Percentiles rank a stretch among this genome's conserved stretches.
Conservation (phyloP, 73 alveolate species). For the Blepharisma japonicum region DNA sequence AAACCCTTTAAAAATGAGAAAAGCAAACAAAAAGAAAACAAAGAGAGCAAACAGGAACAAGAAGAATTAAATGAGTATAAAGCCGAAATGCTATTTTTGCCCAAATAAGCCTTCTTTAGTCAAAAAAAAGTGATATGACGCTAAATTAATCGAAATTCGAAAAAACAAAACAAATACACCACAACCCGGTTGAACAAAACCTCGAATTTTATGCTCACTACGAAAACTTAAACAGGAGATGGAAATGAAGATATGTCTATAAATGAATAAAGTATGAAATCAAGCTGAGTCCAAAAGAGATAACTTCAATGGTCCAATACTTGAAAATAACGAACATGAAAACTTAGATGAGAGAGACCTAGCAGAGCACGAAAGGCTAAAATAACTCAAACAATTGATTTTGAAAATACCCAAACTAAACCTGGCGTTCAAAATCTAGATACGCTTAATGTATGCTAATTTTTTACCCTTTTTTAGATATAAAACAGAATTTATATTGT, state of each 20-base stretch:
- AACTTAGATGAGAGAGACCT: constrained; percentile 73
- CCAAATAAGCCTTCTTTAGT: neutral
- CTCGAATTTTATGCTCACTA: constrained; percentile 72
- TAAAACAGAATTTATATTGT: constrained; percentile 62
- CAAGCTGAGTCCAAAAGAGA: constrained; percentile 41
- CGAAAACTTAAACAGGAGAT: constrained; percentile 77
- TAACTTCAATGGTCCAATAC: constrained; percentile 47
- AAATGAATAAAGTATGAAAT: constrained; percentile 44
- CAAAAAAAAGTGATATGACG: neutral
- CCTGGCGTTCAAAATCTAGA: constrained; percentile 92
- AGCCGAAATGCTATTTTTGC: neutral
- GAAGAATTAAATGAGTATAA: neutral
- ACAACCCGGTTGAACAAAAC: neutral
- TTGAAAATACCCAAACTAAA: constrained; percentile 67
- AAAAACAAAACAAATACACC: neutral
- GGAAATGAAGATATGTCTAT: constrained; percentile 80
- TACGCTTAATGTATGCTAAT: constrained; percentile 84
- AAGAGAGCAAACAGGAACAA: neutral
- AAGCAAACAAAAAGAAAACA: constrained; percentile 9
- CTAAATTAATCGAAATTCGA: neutral
- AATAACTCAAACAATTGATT: constrained; percentile 78
- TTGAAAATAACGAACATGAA: constrained; percentile 82
- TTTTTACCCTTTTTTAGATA: constrained; percentile 55
- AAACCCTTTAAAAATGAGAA: neutral
- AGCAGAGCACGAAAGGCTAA: constrained; percentile 76